phyloP scores from a whole-genome alignment of 768 basidiomycete species.

The Boletus rubescentipes region DNA sequence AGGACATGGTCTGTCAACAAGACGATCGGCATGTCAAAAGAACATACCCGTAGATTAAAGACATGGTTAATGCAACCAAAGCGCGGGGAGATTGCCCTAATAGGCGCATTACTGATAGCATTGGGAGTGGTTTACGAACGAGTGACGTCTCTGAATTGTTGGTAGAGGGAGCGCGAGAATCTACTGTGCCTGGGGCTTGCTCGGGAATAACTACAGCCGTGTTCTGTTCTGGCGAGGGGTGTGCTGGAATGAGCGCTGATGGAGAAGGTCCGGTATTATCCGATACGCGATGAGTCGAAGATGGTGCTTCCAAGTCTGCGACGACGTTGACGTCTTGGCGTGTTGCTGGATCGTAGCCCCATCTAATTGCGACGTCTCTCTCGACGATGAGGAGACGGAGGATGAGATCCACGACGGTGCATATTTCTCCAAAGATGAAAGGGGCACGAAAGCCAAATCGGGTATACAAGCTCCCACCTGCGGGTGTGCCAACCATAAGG shows the following conservation, averaged over 20 bases:
- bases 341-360: slow-evolving; percentile 44
- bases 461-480: slow-evolving; percentile 53
- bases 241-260: neutral
- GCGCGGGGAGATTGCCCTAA: slow-evolving; percentile 51
- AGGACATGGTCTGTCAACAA: neutral
- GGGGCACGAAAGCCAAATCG: slow-evolving; percentile 61
- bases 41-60: slow-evolving; percentile 55
- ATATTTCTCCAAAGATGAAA: slow-evolving; percentile 51
- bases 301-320: slow-evolving; percentile 7
- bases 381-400: slow-evolving; percentile 59
- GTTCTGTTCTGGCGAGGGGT: neutral
- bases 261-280: neutral
- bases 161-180: neutral
- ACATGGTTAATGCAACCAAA: slow-evolving; percentile 41
- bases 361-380: slow-evolving; percentile 47
- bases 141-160: slow-evolving; percentile 9
- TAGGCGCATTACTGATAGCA: slow-evolving; percentile 41
- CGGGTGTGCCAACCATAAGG: slow-evolving; percentile 54
- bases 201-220: neutral
- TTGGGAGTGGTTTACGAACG: slow-evolving; percentile 33
- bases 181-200: neutral
- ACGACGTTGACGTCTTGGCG: slow-evolving; percentile 5
- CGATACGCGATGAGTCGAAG: neutral
- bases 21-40: neutral
- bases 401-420: slow-evolving; percentile 49